These are phyloP conservation scores for Pezicula rhizophila DNA, from an alignment of 2,329 filamentous ascomycete genomes.

Conservation along the genomic window DNA sequence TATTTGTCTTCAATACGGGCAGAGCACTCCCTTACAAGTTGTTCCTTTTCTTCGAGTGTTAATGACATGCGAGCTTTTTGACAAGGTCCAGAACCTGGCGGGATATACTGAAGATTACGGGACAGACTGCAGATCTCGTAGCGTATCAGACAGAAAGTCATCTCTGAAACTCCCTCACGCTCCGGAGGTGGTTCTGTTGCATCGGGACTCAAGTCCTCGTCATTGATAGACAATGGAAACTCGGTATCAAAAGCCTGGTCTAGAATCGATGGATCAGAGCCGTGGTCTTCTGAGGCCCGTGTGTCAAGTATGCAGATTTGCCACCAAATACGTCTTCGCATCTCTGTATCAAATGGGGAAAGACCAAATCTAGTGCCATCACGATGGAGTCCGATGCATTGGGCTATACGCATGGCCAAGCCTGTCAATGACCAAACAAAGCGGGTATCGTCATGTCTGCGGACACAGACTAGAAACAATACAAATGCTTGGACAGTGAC, in stretches of 20 bases:
- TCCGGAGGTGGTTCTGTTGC: slow-evolving; percentile 18
- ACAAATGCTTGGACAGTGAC: slow-evolving; percentile 49
- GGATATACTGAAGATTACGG: slow-evolving; percentile 18
- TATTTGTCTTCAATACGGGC: slow-evolving; percentile 25
- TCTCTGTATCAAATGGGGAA: slow-evolving; percentile 54
- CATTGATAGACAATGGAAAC: slow-evolving; percentile 42
- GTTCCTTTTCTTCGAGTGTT: slow-evolving; percentile 26
- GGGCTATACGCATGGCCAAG: slow-evolving; percentile 50
- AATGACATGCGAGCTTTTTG: slow-evolving; percentile 3
- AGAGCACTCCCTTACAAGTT: slow-evolving; percentile 24
- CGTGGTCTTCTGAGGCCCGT: slow-evolving; percentile 56
- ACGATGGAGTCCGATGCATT: slow-evolving; percentile 54
- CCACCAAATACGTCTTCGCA: slow-evolving; percentile 55
- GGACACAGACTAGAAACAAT: slow-evolving; percentile 47
- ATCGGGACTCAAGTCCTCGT: slow-evolving; percentile 37
- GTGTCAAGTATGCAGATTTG: slow-evolving; percentile 54
- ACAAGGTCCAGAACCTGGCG: slow-evolving; percentile 13
- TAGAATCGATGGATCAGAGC: slow-evolving; percentile 53
- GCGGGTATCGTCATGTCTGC: slow-evolving; percentile 37
- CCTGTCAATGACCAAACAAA: slow-evolving; percentile 52
- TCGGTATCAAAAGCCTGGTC: slow-evolving; percentile 54
- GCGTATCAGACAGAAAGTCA: slow-evolving; percentile 31
- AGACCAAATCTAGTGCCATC: slow-evolving; percentile 50
- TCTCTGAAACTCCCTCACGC: slow-evolving; percentile 29
- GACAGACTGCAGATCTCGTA: slow-evolving; percentile 27